Evolutionary conservation across 1,284 basidiomycete genomes (phyloP).

Genomic region (Anthracocystis setariae): DNA sequence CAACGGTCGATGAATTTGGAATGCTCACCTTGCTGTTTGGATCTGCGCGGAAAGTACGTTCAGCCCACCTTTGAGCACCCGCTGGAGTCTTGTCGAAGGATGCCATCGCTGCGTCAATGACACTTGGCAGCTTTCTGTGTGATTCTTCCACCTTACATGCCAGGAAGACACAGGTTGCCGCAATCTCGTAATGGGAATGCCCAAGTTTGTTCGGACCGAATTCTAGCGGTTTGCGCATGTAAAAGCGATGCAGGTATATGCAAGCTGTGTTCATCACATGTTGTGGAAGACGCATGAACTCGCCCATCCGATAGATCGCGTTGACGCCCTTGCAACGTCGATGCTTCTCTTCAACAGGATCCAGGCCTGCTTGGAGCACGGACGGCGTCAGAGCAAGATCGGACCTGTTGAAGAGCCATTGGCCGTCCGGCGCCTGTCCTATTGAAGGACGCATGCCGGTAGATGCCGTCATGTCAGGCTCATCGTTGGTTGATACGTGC

Average conservation of each 20-base stretch:
- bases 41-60: conserved; percentile 52
- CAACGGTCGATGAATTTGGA: no score
- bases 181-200: conserved; percentile 73
- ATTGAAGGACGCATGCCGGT: conserved; percentile 16
- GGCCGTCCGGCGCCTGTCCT: conserved; percentile 28
- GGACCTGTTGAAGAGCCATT: conserved; percentile 54
- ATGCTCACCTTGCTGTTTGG: conserved; percentile 17
- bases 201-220: conserved; percentile 75
- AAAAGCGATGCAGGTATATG: conserved; percentile 92
- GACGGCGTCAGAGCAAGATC: conserved; percentile 50
- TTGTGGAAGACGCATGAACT: conserved; percentile 57
- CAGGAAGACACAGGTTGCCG: conserved; percentile 87
- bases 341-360: conserved; percentile 49
- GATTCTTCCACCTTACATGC: conserved; percentile 91
- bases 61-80: conserved; percentile 61
- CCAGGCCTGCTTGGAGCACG: conserved; percentile 37
- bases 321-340: conserved; percentile 57
- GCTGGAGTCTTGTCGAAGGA: conserved; percentile 73
- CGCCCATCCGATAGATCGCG: conserved; percentile 61
- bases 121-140: conserved; percentile 83
- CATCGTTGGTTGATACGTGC: conserved; percentile 16
- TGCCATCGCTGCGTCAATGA: conserved; percentile 79
- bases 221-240: conserved; percentile 80
- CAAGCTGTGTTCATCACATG: conserved; percentile 72
- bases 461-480: conserved; percentile 27